Conservation (phyloP, 305 asterid genomes). For the Fraxinus floribunda region DNA sequence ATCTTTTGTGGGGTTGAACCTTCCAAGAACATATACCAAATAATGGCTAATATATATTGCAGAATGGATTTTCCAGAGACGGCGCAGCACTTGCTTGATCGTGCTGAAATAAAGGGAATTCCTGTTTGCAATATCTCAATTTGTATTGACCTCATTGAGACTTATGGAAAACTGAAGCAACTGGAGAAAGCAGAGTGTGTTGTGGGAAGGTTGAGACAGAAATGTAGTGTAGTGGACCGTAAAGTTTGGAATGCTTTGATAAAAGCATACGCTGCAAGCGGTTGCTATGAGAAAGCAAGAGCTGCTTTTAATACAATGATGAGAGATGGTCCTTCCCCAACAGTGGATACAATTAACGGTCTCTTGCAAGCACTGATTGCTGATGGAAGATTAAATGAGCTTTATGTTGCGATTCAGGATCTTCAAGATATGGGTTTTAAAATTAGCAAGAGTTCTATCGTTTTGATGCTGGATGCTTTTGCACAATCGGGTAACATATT, state of each 20-base stretch:
- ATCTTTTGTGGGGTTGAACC: slow-evolving; percentile 64
- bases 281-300: slow-evolving; percentile 90
- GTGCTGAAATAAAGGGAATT: slow-evolving; percentile 54
- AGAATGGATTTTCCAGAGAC: slow-evolving; percentile 82
- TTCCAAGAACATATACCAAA: slow-evolving; percentile 51
- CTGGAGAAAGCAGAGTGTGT: slow-evolving; percentile 74
- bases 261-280: slow-evolving; percentile 73
- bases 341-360: slow-evolving; percentile 71
- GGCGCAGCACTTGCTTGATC: slow-evolving; percentile 61
- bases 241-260: slow-evolving; percentile 79
- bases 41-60: slow-evolving; percentile 57
- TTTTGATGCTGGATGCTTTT: slow-evolving; percentile 91
- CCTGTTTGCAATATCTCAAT: slow-evolving; percentile 48
- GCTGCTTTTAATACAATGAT: slow-evolving; percentile 87
- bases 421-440: slow-evolving; percentile 94
- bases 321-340: slow-evolving; percentile 92
- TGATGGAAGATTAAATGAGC: slow-evolving; percentile 76
- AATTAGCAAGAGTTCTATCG: slow-evolving; percentile 75
- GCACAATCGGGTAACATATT: slow-evolving; percentile 69
- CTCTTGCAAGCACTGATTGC: slow-evolving; percentile 74
- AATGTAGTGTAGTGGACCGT: slow-evolving; percentile 52
- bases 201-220: slow-evolving; percentile 59
- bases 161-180: slow-evolving; percentile 71
- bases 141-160: slow-evolving; percentile 59
- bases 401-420: slow-evolving; percentile 83